Conservation (phyloP, 2,329 filamentous ascomycete genomes). For the Paraphaeosphaeria sporulosa region DNA sequence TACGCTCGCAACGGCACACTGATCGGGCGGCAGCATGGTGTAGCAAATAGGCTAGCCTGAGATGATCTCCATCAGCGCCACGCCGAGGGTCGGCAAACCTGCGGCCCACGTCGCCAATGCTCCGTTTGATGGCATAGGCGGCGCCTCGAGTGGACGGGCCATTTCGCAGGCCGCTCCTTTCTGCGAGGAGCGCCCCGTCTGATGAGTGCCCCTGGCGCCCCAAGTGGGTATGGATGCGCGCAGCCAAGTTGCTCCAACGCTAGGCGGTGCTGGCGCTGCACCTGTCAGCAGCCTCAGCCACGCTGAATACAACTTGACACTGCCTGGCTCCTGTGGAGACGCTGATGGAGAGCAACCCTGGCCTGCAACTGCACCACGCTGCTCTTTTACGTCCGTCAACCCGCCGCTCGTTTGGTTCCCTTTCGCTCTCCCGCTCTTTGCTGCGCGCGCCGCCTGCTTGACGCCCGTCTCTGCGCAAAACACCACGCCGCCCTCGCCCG, state of each 20-base stretch:
- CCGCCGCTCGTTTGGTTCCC: conserved; percentile 4
- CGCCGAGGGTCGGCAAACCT: conserved; percentile 1
- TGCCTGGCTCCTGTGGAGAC: conserved; percentile 9
- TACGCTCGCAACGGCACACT: background rate
- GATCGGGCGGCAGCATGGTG: background rate
- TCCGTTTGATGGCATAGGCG: background rate
- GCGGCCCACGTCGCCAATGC: background rate
- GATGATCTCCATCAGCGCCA: background rate
- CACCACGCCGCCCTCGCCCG: conserved; percentile 15
- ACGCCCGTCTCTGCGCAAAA: conserved; percentile 24
- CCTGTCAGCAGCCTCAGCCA: conserved; percentile 18
- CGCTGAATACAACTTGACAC: conserved; percentile 14
- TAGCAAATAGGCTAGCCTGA: conserved; percentile 5
- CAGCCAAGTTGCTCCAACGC: conserved; percentile 9
- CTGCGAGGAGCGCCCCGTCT: background rate
- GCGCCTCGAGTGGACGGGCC: background rate
- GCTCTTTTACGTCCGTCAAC: conserved; percentile 1
- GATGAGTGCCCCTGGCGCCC: background rate
- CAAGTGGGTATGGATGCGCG: conserved; percentile 5
- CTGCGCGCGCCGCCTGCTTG: conserved; percentile 30
- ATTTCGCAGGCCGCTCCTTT: background rate
- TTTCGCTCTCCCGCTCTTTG: conserved; percentile 8
- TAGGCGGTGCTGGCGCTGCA: conserved; percentile 5
- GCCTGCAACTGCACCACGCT: background rate
- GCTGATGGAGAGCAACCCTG: conserved; percentile 16